Percentiles rank a stretch among this genome's conserved stretches.
Conservation (phyloP, 805 yeast species). For the Ogataea henricii region DNA sequence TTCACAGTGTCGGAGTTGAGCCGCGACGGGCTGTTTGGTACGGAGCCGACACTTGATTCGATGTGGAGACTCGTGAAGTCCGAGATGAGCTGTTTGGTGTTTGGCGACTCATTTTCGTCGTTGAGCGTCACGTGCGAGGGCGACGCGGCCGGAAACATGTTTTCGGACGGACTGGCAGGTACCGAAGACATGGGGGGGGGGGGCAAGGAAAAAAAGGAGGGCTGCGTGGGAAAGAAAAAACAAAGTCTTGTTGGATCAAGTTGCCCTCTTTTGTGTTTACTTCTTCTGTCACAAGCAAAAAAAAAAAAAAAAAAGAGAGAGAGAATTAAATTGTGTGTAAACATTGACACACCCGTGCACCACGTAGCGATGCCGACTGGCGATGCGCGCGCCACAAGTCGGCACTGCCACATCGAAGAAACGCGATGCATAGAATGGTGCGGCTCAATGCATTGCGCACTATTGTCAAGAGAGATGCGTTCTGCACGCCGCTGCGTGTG, state of each 20-base stretch:
- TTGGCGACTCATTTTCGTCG: conserved; percentile 12
- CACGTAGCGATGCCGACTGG: too few species aligned
- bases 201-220: not conserved
- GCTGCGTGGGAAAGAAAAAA: too few species aligned
- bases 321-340: too few species aligned
- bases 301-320: conserved; percentile 1
- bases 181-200: not conserved
- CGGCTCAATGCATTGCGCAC: not conserved
- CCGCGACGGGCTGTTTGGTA: not conserved
- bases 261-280: too few species aligned
- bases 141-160: not conserved
- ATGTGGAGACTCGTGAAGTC: conserved; percentile 7
- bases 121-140: conserved; percentile 7
- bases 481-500: not conserved
- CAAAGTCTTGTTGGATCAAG: too few species aligned
- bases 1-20: conserved; percentile 20
- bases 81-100: conserved; percentile 8
- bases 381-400: too few species aligned
- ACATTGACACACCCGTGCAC: conserved; percentile 8
- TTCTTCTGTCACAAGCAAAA: too few species aligned
- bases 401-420: conserved; percentile 1
- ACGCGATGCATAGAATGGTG: not conserved
- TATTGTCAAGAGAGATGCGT: not conserved
- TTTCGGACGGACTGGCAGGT: not conserved
- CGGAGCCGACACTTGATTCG: not conserved